These are phyloP conservation scores for Termitomyces bulborhizus DNA, from an alignment of 768 basidiomycete species.

Conservation along the genomic window DNA sequence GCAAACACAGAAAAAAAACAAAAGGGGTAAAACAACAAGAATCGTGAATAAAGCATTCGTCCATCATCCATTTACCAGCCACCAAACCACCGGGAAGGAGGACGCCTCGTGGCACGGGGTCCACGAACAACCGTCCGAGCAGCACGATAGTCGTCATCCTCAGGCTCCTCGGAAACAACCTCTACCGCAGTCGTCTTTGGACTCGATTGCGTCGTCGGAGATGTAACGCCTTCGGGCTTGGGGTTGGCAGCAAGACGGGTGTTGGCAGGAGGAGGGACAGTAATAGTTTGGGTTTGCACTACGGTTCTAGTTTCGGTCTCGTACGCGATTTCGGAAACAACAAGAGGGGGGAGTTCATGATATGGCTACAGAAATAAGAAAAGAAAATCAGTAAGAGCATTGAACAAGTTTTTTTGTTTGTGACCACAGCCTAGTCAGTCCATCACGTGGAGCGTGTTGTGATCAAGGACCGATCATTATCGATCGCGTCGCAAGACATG, in stretches of 20 bases:
- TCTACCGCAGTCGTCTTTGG: conserved; percentile 74
- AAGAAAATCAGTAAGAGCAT: conserved; percentile 22
- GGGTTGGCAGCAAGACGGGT: conserved; percentile 73
- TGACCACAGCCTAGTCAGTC: conserved; percentile 29
- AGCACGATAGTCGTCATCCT: conserved; percentile 30
- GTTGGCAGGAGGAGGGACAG: conserved; percentile 70
- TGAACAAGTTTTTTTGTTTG: conserved; percentile 15
- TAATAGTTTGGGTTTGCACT: conserved; percentile 59
- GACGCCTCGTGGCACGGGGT: conserved; percentile 39
- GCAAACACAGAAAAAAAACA: conserved; percentile 4
- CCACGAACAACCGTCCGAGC: conserved; percentile 37
- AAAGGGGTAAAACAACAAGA: conserved; percentile 4
- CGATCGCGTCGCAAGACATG: conserved; percentile 21
- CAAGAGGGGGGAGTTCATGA: conserved; percentile 40
- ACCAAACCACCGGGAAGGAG: conserved; percentile 54
- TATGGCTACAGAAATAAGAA: conserved; percentile 26
- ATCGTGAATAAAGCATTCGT: conserved; percentile 13
- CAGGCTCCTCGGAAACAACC: conserved; percentile 52
- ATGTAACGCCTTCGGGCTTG: conserved; percentile 55
- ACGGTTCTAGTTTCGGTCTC: conserved; percentile 63
- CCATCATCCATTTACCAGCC: conserved; percentile 40
- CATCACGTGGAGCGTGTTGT: conserved; percentile 38
- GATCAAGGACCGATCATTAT: conserved; percentile 20
- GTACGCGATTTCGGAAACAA: conserved; percentile 39
- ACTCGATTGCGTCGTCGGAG: conserved; percentile 52